Evolutionary conservation across 345 rosid genomes (phyloP).

Genomic region (Pugionium cornutum): DNA sequence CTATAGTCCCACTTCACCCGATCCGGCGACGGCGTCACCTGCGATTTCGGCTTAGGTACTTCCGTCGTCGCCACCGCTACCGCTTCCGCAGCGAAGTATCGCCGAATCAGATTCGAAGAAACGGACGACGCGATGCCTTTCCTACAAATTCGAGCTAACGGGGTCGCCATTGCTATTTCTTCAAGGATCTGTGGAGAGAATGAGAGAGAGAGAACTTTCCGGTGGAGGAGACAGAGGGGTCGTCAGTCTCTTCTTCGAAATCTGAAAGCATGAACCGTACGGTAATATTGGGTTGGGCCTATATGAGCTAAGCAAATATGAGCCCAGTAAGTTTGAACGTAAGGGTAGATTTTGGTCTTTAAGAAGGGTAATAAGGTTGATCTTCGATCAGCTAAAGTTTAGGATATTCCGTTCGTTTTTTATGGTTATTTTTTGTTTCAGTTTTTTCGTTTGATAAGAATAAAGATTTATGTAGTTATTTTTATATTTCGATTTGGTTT

Average conservation of each 20-base stretch:
- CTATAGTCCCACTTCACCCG: slow-evolving; percentile 95
- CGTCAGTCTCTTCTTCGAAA: slow-evolving; percentile 21
- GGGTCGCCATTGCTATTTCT: slow-evolving; percentile 53
- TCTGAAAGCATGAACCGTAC: background rate
- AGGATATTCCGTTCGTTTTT: no score
- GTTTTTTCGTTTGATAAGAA: no score
- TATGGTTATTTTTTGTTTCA: no score
- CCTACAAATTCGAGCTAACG: slow-evolving; percentile 56
- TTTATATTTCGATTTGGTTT: no score
- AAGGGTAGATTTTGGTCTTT: no score
- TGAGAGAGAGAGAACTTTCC: slow-evolving; percentile 14
- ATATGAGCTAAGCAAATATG: background rate
- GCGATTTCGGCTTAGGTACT: slow-evolving; percentile 41
- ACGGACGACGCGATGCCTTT: slow-evolving; percentile 28
- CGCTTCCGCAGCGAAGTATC: slow-evolving; percentile 43
- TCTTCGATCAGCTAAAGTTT: no score
- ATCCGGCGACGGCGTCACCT: slow-evolving; percentile 70
- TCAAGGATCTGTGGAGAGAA: slow-evolving; percentile 18
- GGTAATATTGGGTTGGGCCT: slow-evolving; percentile 16
- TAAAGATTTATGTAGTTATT: no score
- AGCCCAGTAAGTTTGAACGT: background rate
- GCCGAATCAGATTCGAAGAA: slow-evolving; percentile 30
- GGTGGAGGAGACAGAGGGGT: slow-evolving; percentile 24
- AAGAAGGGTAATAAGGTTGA: no score
- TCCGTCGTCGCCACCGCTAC: slow-evolving; percentile 50